Percentiles rank a stretch among this genome's conserved stretches.
phyloP scores from a whole-genome alignment of 2,329 filamentous ascomycete species.

The Rutstroemia sp. region DNA sequence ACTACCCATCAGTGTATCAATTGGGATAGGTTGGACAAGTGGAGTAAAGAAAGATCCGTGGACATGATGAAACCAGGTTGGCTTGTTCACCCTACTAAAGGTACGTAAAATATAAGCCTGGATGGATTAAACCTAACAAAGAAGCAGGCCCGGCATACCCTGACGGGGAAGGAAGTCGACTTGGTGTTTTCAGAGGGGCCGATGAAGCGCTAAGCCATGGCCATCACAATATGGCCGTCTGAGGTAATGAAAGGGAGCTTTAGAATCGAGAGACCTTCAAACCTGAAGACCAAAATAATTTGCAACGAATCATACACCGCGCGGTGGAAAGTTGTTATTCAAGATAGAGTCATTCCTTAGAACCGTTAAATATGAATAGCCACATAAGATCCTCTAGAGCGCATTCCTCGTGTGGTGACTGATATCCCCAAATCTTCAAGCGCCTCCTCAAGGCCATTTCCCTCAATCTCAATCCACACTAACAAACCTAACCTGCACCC shows the following conservation, averaged over 20 bases:
- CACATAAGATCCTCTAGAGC: too few species aligned
- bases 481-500: neutral
- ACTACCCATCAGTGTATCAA: neutral
- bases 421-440: too few species aligned
- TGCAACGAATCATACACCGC: too few species aligned
- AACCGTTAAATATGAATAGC: too few species aligned
- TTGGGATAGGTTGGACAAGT: neutral
- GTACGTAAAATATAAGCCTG: neutral
- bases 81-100: neutral
- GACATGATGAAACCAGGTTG: neutral
- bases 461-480: neutral
- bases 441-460: neutral
- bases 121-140: neutral
- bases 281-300: too few species aligned
- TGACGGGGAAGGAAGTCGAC: neutral
- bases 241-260: neutral
- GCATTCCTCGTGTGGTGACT: too few species aligned
- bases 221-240: neutral
- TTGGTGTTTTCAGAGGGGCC: neutral
- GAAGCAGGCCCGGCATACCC: neutral
- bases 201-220: neutral
- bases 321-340: too few species aligned
- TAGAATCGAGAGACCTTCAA: neutral
- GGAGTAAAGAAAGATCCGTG: neutral
- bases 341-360: too few species aligned